Conservation (phyloP, 2,329 filamentous ascomycete species). For the Fusarium sp. region DNA sequence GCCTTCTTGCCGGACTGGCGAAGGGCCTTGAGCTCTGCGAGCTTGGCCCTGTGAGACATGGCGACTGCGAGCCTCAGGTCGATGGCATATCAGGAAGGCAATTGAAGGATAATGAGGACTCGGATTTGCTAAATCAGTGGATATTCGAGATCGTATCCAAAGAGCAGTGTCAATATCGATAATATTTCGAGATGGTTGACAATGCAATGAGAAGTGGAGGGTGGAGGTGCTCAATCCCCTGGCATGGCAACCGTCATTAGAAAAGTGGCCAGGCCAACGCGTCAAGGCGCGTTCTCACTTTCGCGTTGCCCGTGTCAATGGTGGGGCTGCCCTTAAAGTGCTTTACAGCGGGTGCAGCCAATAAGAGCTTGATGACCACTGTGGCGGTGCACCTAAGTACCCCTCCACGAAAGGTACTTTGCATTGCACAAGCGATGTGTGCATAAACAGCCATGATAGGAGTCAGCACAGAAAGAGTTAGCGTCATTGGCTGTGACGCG, state of each 20-base stretch:
- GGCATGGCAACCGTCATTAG: conserved; percentile 35
- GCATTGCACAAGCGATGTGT: neutral
- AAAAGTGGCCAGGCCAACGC: conserved; percentile 36
- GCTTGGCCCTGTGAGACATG: conserved; percentile 59
- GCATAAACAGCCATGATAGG: conserved; percentile 6
- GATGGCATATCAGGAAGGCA: conserved; percentile 34
- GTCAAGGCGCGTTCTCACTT: conserved; percentile 20
- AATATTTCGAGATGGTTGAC: conserved; percentile 1
- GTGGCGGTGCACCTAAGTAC: conserved; percentile 4
- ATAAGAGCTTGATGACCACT: neutral
- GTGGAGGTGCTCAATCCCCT: conserved; percentile 30
- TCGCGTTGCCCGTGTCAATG: conserved; percentile 29
- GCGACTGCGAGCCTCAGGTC: conserved; percentile 32
- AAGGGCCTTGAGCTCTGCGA: conserved; percentile 83
- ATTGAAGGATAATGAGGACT: neutral
- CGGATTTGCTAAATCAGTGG: neutral
- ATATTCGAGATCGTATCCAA: conserved; percentile 3
- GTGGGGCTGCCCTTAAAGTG: conserved; percentile 28
- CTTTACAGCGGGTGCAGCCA: conserved; percentile 10
- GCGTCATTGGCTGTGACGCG: neutral
- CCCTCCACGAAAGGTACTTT: neutral
- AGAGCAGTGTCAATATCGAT: conserved; percentile 13
- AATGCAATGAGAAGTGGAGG: conserved; percentile 9
- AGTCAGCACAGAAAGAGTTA: conserved; percentile 6
- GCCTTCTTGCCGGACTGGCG: conserved; percentile 90